Percentiles rank a stretch among this genome's conserved stretches.
Evolutionary conservation across 1,139 yeast species (phyloP).

Genomic region (Diutina catenulata): DNA sequence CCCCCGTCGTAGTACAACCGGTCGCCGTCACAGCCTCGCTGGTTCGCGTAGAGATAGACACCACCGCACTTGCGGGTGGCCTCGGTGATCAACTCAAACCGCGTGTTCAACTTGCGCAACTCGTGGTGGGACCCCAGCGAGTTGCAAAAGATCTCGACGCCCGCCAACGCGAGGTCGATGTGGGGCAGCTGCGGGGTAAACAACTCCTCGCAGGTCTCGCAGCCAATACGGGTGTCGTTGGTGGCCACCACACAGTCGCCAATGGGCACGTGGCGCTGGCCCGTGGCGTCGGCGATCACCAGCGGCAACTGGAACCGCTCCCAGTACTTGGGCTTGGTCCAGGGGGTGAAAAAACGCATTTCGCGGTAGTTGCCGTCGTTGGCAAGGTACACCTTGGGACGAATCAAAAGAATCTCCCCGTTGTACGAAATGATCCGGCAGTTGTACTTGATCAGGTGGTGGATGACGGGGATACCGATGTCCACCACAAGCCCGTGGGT

Average conservation of each 20-base stretch:
- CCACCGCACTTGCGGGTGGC: slow-evolving; percentile 98
- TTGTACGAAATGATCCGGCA: slow-evolving; percentile 78
- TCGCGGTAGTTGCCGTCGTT: slow-evolving; percentile 97
- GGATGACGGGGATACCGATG: slow-evolving; percentile 89
- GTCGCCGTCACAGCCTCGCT: slow-evolving; percentile 97
- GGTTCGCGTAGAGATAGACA: slow-evolving; percentile 83
- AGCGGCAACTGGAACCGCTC: slow-evolving; percentile 69
- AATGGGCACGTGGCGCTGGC: slow-evolving; percentile 56
- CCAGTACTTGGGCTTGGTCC: slow-evolving; percentile 68
- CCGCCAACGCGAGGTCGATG: slow-evolving; percentile 82
- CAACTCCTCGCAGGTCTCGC: slow-evolving; percentile 94
- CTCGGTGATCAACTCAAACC: slow-evolving; percentile 75
- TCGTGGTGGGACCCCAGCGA: slow-evolving; percentile 97
- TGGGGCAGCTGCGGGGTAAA: slow-evolving; percentile 97
- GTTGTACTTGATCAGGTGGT: slow-evolving; percentile 79
- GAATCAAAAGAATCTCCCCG: slow-evolving; percentile 67
- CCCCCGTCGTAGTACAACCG: slow-evolving; percentile 94
- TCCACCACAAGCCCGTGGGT: slow-evolving; percentile 75
- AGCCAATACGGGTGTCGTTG: slow-evolving; percentile 78
- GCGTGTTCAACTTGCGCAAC: slow-evolving; percentile 72
- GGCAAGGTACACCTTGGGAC: slow-evolving; percentile 89
- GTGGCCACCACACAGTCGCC: slow-evolving; percentile 89
- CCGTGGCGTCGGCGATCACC: slow-evolving; percentile 46
- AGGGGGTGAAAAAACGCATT: slow-evolving; percentile 93
- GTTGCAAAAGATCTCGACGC: slow-evolving; percentile 91